Evolutionary conservation across 371 early-diverging fungal genomes (phyloP), one percentile per base, ranked within the genome.

Genomic region (Mucor ambiguus): DNA sequence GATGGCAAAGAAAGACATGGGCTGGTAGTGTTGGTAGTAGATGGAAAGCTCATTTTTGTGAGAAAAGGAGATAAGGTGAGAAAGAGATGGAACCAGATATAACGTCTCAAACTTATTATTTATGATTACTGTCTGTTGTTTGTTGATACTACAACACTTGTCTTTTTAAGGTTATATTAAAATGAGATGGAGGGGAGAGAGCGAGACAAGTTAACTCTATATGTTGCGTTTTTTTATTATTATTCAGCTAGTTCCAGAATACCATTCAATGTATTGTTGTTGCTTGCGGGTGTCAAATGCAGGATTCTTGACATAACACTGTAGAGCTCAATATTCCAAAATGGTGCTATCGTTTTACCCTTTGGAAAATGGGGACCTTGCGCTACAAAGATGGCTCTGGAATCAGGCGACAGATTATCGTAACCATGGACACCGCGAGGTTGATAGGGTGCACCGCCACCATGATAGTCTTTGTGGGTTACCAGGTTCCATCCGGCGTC

Each of bases 321-420:
- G 49, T 78, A 81, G 1, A 84, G 55, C 35, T 84, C 81, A 7
- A 81, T 58, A 63, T 84, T 84, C 76, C 72, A 69, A 52, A 84
- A 84, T 11, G 81, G 77, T 10, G 63, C 61, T 1, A 76, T 28
- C 0, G 24, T 61, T 32, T 62, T 56, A 10, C 68, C 67, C 30
- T 64, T 59, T 2, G 66, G 61, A 69, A 95, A 94, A 1, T 81
- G 73, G 0, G 95, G 95, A 0, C 96, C 96, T 30, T 76, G 65
- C 3, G 92, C 96, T 35, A 95, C 77, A 78, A 97, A 96, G 26
- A 94, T 87, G 18, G 96, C 94, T n/a, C 90, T 88, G 87, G 96
- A 96, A 22, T 92, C 85, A 9, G 85, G 85, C 48, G 85, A 74
- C 38, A 85, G 63, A 70, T 93, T 89, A 68, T 96, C 92, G 78